Percentiles rank a stretch among this genome's conserved stretches.
phyloP scores from a whole-genome alignment of 163 green algal species.

The Chlorella variabilis region DNA sequence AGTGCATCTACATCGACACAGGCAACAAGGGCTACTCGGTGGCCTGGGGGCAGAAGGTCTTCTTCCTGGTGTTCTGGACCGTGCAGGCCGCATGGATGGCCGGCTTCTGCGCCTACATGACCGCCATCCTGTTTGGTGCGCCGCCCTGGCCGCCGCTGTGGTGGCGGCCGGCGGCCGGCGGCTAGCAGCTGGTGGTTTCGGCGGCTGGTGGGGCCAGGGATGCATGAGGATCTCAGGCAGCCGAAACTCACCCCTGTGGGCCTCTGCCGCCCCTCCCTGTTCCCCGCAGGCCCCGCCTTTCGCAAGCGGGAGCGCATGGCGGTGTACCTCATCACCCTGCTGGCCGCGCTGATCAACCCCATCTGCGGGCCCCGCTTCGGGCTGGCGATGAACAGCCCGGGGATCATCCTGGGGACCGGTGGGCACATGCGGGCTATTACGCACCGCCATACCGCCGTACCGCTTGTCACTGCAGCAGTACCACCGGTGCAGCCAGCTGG shows the following conservation, averaged over 20 bases:
- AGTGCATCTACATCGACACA: neutral
- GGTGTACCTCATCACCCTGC: neutral
- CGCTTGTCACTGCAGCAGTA: neutral
- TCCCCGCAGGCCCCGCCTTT: neutral
- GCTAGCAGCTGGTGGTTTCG: too few relatives aligned
- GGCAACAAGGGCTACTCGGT: neutral
- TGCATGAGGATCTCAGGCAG: too few relatives aligned
- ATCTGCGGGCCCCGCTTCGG: neutral
- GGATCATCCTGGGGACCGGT: neutral
- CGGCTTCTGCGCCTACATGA: constrained; percentile 27
- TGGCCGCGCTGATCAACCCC: neutral
- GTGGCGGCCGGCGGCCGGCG: too few relatives aligned
- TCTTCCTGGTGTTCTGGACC: constrained; percentile 46
- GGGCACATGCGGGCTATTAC: too few relatives aligned
- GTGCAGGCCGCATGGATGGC: constrained; percentile 40
- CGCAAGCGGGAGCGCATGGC: neutral
- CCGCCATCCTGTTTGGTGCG: constrained; percentile 41
- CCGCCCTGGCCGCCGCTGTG: too few relatives aligned
- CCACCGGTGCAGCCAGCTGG: too few relatives aligned
- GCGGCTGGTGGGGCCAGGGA: too few relatives aligned
- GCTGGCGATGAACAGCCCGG: constrained; percentile 11
- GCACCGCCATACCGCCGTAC: too few relatives aligned
- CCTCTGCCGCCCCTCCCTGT: neutral
- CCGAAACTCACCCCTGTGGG: too few relatives aligned
- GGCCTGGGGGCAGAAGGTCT: constrained; percentile 12